Base-by-base conservation (phyloP, 2,329 filamentous ascomycete genomes). In the Bisporella sp. region DNA sequence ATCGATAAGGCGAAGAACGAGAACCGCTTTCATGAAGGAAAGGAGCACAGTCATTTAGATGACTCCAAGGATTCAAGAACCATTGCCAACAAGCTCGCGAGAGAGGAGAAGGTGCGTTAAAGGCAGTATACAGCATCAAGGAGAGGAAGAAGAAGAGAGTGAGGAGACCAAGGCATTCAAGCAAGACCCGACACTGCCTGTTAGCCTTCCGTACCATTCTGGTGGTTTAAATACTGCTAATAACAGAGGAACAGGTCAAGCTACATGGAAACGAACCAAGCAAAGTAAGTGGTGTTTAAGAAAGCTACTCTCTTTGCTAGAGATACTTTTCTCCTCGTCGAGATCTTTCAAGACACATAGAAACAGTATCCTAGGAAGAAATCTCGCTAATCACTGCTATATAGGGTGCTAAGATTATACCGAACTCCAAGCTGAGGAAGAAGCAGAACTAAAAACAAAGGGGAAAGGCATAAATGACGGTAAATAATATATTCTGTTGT, bases 21-120 rank as follows among this genome's bases (percentile, higher is more conserved):
- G 21, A 71, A 78, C 47, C 76, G 81, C 53, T 93, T 80, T 71
- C 72, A 90, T 54, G 85, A 92, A 71, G 88, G 89, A 60, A 74
- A 84, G 66, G 67, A 76, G 52, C 73, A 87, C 66, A 84, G 84
- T 47, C 88, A 95, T 69, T 67, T 75, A 54, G 73, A 78, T 49
- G 87, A 93, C 66, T 81, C 87, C 46, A 92, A 89, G 77, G 84
- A 89, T 59, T 72, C 87, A 67, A 77, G 84, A 63, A 74, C 82
- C 41, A 87, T 89, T 48, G 80, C 81, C 66, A 89, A 89, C 74
- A 82, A 82, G 61, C 71, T 88, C 31, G 84, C 74, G 29, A 78
- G 79, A 13, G 84, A 84, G 62, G 74, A 77, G 67, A 77, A 75
- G 49, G 67, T 61, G n/a, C 13, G 53, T 56, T 55, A 11, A 44